Conservation (phyloP, 2,329 filamentous ascomycete genomes). For the Bipolaris victoriae region DNA sequence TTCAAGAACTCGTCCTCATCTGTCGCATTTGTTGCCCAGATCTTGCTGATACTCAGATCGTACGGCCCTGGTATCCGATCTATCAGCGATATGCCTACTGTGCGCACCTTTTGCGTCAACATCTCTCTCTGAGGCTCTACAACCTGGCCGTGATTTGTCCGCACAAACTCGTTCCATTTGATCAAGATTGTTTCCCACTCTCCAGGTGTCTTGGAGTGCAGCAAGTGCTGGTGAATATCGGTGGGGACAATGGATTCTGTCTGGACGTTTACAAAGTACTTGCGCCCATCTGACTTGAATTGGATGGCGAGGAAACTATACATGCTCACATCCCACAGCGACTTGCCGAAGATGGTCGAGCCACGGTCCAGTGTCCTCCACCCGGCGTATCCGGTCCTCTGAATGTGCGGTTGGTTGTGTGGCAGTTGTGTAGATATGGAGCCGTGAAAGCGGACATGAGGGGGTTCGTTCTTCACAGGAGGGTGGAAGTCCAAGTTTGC, state of each 20-base stretch:
- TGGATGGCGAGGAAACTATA: constrained; percentile 87
- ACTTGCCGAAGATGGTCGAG: constrained; percentile 81
- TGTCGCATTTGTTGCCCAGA: constrained; percentile 85
- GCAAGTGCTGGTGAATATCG: constrained; percentile 93
- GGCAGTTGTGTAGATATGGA: constrained; percentile 87
- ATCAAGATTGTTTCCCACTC: constrained; percentile 96
- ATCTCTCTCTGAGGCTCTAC: constrained; percentile 93
- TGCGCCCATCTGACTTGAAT: constrained; percentile 86
- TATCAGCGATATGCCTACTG: constrained; percentile 84
- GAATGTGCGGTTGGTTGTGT: constrained; percentile 71
- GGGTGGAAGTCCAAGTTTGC: constrained; percentile 71
- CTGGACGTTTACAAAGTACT: constrained; percentile 95
- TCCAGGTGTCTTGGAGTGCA: constrained; percentile 78
- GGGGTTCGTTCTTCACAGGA: constrained; percentile 55
- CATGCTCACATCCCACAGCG: constrained; percentile 87
- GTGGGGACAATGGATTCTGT: constrained; percentile 91
- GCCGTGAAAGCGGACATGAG: constrained; percentile 84
- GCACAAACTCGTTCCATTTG: constrained; percentile 89
- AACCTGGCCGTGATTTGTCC: constrained; percentile 90
- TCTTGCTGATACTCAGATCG: constrained; percentile 80
- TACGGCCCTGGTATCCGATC: constrained; percentile 89
- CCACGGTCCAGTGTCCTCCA: constrained; percentile 82
- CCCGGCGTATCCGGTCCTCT: constrained; percentile 85
- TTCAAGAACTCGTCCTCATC: constrained; percentile 43
- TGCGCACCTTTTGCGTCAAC: constrained; percentile 82